A percentile compares a stretch with the other conserved stretches of the same genome.
Conservation (phyloP, 1,284 basidiomycete genomes). For the Spongispora temasekensis region DNA sequence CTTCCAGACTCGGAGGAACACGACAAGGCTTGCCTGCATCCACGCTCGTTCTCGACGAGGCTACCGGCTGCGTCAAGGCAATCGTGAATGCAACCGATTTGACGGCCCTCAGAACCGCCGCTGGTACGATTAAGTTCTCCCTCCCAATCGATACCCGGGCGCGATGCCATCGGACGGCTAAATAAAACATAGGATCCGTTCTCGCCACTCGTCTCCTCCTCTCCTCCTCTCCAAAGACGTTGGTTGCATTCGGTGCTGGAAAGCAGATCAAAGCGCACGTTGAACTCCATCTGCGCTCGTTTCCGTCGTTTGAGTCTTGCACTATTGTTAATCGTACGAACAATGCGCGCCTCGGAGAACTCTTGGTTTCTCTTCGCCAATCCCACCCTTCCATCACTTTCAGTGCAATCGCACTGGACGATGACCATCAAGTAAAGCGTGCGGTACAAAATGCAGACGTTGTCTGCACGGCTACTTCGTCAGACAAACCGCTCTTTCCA, state of each 20-base stretch:
- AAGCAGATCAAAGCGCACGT: constrained; percentile 68
- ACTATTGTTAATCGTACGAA: constrained; percentile 65
- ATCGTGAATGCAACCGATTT: constrained; percentile 75
- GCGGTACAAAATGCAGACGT: constrained; percentile 49
- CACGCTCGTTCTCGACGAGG: constrained; percentile 75
- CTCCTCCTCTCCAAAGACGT: constrained; percentile 40
- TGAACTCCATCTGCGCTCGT: constrained; percentile 59
- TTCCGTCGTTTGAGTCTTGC: constrained; percentile 54
- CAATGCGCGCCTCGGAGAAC: constrained; percentile 50
- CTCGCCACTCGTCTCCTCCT: constrained; percentile 63
- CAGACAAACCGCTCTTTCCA: constrained; percentile 69
- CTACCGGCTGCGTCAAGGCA: constrained; percentile 64
- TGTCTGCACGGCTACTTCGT: constrained; percentile 78
- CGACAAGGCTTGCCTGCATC: constrained; percentile 69
- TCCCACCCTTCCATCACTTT: constrained; percentile 45
- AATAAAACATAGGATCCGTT: constrained; percentile 61
- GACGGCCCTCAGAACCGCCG: constrained; percentile 80
- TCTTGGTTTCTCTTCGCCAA: constrained; percentile 43
- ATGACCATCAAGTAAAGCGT: constrained; percentile 16
- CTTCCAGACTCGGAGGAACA: constrained; percentile 30
- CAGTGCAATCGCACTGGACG: constrained; percentile 17
- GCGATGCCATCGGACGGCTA: background rate
- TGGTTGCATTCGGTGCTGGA: constrained; percentile 80
- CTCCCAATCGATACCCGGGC: background rate
- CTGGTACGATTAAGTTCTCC: constrained; percentile 48